Evolutionary conservation across 2,329 filamentous ascomycete genomes (phyloP).

Genomic region (Talaromyces amestolkiae): DNA sequence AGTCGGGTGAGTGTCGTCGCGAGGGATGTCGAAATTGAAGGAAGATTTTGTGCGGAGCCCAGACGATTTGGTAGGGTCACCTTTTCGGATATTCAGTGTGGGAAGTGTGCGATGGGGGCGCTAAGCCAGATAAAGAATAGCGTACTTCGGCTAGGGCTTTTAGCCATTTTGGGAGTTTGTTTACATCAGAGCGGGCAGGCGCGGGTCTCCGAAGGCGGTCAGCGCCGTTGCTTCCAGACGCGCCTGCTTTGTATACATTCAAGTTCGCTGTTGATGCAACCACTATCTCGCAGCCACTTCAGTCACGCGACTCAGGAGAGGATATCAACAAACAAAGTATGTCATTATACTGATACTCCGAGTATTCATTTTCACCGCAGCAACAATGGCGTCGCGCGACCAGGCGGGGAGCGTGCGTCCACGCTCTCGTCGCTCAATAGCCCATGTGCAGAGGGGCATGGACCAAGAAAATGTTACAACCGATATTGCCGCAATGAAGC

Average conservation of each 20-base stretch:
- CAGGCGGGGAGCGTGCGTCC: conserved; percentile 33
- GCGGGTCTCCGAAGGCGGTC: conserved; percentile 14
- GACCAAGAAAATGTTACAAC: conserved; percentile 79
- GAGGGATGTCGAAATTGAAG: conserved; percentile 35
- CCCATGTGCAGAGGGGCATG: conserved; percentile 52
- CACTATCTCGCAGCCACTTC: background rate
- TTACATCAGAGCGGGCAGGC: conserved; percentile 32
- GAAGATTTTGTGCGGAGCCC: conserved; percentile 36
- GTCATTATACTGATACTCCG: background rate
- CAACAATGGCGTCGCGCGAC: conserved; percentile 37
- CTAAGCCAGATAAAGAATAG: conserved; percentile 35
- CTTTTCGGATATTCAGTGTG: conserved; percentile 37
- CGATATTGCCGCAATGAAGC: conserved; percentile 55
- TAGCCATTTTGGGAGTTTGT: conserved; percentile 33
- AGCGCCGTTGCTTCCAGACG: background rate
- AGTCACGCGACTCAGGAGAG: background rate
- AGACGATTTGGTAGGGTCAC: conserved; percentile 24
- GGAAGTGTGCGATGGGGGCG: conserved; percentile 33
- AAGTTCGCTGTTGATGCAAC: background rate
- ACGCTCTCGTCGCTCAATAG: conserved; percentile 68
- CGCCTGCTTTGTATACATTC: conserved; percentile 9
- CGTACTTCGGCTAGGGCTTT: conserved; percentile 42
- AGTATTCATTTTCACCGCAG: background rate
- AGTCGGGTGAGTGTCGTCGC: conserved; percentile 33
- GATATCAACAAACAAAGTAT: background rate